Percentiles rank a stretch among this genome's conserved stretches.
phyloP scores from a whole-genome alignment of 2,329 filamentous ascomycete species.

The Monilinia aucupariae region DNA sequence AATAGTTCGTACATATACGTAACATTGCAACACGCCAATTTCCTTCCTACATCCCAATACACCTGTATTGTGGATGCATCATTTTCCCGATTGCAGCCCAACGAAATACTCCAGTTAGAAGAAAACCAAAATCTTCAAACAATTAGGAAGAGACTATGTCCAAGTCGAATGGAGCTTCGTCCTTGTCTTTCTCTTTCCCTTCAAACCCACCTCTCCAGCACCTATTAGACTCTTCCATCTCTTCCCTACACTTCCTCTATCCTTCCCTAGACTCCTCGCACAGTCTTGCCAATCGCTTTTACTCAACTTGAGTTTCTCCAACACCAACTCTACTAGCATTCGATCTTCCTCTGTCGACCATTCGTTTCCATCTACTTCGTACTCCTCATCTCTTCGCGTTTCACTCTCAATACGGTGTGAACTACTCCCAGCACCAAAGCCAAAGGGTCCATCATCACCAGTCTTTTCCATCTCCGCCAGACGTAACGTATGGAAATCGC shows the following conservation, averaged over 20 bases:
- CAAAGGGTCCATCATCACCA: neutral
- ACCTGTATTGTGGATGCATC: neutral
- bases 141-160: slow-evolving; percentile 37
- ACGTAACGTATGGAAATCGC: slow-evolving; percentile 52
- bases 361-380: slow-evolving; percentile 22
- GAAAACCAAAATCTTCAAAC: neutral
- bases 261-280: slow-evolving; percentile 56
- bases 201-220: slow-evolving; percentile 55
- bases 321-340: slow-evolving; percentile 60
- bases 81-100: neutral
- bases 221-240: slow-evolving; percentile 60
- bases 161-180: slow-evolving; percentile 51
- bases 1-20: neutral
- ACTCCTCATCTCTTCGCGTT: slow-evolving; percentile 25
- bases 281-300: slow-evolving; percentile 65
- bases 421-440: neutral
- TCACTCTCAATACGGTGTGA: slow-evolving; percentile 6
- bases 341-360: slow-evolving; percentile 62
- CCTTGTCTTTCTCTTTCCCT: slow-evolving; percentile 40
- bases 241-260: slow-evolving; percentile 50
- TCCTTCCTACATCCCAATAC: neutral
- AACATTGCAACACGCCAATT: neutral
- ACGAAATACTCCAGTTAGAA: neutral
- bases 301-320: slow-evolving; percentile 60
- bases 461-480: slow-evolving; percentile 23